Percentiles rank a stretch among this genome's conserved stretches.
These are phyloP conservation scores for Saccharomyces hybrid DNA, from an alignment of 1,139 yeast species.

Conservation along the genomic window DNA sequence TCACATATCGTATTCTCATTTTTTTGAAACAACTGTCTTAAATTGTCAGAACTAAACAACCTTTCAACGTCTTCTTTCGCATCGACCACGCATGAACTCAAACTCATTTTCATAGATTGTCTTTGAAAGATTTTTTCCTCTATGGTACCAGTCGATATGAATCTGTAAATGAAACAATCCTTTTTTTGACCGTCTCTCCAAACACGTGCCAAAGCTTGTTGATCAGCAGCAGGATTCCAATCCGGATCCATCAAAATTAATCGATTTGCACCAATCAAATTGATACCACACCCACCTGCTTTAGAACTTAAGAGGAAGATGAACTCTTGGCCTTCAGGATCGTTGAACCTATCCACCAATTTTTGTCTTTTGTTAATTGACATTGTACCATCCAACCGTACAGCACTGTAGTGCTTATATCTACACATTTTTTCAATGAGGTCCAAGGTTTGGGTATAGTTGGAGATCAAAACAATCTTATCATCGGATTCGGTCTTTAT, in stretches of 20 bases:
- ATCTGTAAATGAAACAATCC: constrained; percentile 89
- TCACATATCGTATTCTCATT: constrained; percentile 68
- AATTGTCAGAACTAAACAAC: constrained; percentile 72
- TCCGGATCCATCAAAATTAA: constrained; percentile 88
- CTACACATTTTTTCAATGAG: constrained; percentile 83
- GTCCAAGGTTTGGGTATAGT: constrained; percentile 90
- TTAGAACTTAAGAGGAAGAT: constrained; percentile 84
- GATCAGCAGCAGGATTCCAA: constrained; percentile 99
- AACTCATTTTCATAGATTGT: constrained; percentile 90
- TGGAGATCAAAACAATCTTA: constrained; percentile 87
- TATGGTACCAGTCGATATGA: constrained; percentile 88
- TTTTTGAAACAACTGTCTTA: constrained; percentile 67
- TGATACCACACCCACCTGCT: constrained; percentile 99
- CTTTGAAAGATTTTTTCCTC: constrained; percentile 95
- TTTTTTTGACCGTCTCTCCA: constrained; percentile 99
- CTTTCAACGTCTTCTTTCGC: constrained; percentile 94
- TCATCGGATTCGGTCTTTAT: constrained; percentile 79
- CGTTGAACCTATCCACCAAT: constrained; percentile 82
- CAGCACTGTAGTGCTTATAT: constrained; percentile 59
- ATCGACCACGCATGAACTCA: constrained; percentile 94
- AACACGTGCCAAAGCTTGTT: constrained; percentile 94
- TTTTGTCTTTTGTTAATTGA: constrained; percentile 87
- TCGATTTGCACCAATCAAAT: constrained; percentile 91
- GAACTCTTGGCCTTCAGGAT: constrained; percentile 84
- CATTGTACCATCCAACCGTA: constrained; percentile 90